Base-by-base conservation (phyloP, 331 rosid genomes). In the Quercus lobata region DNA sequence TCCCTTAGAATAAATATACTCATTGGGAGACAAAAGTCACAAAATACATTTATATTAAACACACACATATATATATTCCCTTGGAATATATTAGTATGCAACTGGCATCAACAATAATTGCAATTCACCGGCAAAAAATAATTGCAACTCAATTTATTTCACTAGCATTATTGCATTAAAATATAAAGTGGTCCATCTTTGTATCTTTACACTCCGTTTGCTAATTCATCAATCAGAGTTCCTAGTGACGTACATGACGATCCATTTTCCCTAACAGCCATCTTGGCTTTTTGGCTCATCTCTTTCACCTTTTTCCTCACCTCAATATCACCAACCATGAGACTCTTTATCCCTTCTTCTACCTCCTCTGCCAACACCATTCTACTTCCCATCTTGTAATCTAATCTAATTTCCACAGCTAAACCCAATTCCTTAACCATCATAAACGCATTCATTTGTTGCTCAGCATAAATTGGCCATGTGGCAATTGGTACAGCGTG, bases 401-500 rank as follows among this genome's bases (percentile, higher is more conserved):
- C 72, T 19, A 68, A 18, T 24, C 17, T 18, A 10, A 68, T 68
- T 5, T 68, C 72, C 24, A 57, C 1, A 37, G 78, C 78, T 7
- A 74, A 58, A 12, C 56, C 78, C 56, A 58, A 41, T 35, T 74
- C 78, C 34, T 17, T 74, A 21, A 57, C 70, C 56, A 74, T 32
- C 78, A 37, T 21, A 15, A 74, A 74, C 6, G 78, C 78, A 21
- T 74, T 74, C 21, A 74, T 25, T 1, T 58, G 78, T 52, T 74
- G 78, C 9, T 58, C 78, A 1, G 57, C 78, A 7, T 57, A 57
- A 12, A 74, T 7, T 6, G 79, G 83, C 78, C 83, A 80, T 19
- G 78, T 65, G 12, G 73, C 74, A 19, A 79, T 63, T 3, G 78
- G 83, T 34, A 73, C 78, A 1, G 78, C 78, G 4, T 46, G 57